phyloP scores from a whole-genome alignment of 257 asterid genomes.

The Plantago ovata region DNA sequence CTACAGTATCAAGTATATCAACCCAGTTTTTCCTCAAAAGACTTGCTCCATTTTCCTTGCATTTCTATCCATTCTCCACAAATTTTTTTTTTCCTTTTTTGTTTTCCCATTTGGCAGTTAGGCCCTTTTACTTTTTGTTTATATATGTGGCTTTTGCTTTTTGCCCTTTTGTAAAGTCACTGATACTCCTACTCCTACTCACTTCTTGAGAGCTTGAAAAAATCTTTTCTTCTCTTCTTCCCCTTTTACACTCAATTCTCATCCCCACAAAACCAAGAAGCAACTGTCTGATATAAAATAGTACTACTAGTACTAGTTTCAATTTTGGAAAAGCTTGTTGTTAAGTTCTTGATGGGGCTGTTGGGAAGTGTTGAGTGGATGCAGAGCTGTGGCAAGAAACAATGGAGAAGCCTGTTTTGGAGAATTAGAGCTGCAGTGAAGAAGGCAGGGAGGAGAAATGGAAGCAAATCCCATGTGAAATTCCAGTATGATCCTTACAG shows the following conservation, averaged over 20 bases:
- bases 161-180: neutral
- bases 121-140: too few species aligned
- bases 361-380: constrained; percentile 27
- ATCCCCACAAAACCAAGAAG: neutral
- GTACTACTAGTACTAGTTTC: neutral
- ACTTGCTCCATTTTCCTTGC: neutral
- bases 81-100: neutral
- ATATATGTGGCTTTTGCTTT: neutral
- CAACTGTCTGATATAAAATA: too few species aligned
- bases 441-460: constrained; percentile 26
- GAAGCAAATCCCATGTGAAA: constrained; percentile 27
- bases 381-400: constrained; percentile 41
- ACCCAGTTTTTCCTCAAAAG: constrained; percentile 21
- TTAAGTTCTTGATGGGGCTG: constrained; percentile 28
- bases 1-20: constrained; percentile 7
- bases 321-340: neutral
- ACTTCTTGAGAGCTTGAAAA: too few species aligned
- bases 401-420: constrained; percentile 38
- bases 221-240: too few species aligned
- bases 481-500: constrained; percentile 66
- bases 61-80: constrained; percentile 4
- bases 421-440: constrained; percentile 46
- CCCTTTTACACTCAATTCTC: neutral
- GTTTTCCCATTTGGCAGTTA: too few species aligned
- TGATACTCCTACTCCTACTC: too few species aligned